Evolutionary conservation across 805 yeast species (phyloP).

Genomic region (Kazachstania viticola): DNA sequence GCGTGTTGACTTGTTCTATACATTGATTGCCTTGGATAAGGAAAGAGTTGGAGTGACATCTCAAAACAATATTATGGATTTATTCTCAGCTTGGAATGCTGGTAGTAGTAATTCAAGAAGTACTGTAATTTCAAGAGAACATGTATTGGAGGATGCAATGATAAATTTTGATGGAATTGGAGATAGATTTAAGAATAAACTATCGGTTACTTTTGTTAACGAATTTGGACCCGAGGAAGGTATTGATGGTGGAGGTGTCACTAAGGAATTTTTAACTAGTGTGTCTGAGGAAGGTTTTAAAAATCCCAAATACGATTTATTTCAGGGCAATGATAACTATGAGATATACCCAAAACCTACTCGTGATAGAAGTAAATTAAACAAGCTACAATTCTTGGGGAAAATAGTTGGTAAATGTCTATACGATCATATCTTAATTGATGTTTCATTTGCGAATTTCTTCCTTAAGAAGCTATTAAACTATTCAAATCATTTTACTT

Average conservation of each 20-base stretch:
- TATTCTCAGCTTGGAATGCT: constrained; percentile 3
- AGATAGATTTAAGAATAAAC: constrained; percentile 40
- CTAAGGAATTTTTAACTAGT: constrained; percentile 77
- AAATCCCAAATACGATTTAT: constrained; percentile 22
- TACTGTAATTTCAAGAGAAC: constrained; percentile 58
- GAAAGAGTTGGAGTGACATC: constrained; percentile 12
- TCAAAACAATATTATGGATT: not conserved
- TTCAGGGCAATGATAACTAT: constrained; percentile 37
- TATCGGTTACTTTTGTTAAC: constrained; percentile 58
- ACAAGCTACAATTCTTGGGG: constrained; percentile 54
- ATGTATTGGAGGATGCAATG: constrained; percentile 66
- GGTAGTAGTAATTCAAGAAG: constrained; percentile 8
- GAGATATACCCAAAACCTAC: constrained; percentile 51
- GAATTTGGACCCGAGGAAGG: constrained; percentile 74
- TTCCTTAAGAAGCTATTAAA: constrained; percentile 62
- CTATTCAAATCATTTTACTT: constrained; percentile 20
- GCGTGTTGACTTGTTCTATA: constrained; percentile 64
- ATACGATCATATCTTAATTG: constrained; percentile 71
- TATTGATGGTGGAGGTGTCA: constrained; percentile 93
- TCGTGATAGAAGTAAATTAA: constrained; percentile 20
- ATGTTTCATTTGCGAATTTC: constrained; percentile 76
- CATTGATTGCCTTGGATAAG: constrained; percentile 46
- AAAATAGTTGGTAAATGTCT: constrained; percentile 80
- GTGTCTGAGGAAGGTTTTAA: constrained; percentile 60
- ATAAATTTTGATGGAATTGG: constrained; percentile 44